Conservation (phyloP, 257 asterid genomes). For the Solanum clarkiae region DNA sequence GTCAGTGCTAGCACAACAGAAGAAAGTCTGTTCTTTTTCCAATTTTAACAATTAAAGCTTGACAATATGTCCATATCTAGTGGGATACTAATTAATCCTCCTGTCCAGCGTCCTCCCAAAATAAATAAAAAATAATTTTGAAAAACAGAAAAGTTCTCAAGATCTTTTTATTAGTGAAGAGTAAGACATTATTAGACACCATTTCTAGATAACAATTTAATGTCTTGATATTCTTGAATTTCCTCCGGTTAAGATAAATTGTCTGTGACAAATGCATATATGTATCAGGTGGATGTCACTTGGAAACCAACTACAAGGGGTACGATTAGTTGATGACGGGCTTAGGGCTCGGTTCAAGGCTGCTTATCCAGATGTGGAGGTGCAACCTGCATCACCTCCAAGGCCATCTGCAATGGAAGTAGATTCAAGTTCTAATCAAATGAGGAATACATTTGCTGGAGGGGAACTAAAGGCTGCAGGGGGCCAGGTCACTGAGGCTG, state of each 20-base stretch:
- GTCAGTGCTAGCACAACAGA: background rate
- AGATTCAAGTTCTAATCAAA: constrained; percentile 33
- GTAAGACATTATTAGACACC: background rate
- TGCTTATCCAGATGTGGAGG: constrained; percentile 86
- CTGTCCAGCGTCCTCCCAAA: background rate
- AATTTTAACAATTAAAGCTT: background rate
- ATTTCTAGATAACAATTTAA: background rate
- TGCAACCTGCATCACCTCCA: constrained; percentile 92
- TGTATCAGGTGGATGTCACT: constrained; percentile 80
- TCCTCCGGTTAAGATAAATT: background rate
- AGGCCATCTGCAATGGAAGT: constrained; percentile 70
- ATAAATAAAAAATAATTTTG: background rate
- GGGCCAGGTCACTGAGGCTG: constrained; percentile 15
- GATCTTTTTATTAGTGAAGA: background rate
- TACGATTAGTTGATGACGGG: constrained; percentile 81
- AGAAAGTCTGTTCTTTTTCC: background rate
- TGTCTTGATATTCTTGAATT: background rate
- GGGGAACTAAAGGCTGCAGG: constrained; percentile 25
- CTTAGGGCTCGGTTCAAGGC: constrained; percentile 96
- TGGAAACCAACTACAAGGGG: constrained; percentile 92
- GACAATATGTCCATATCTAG: background rate
- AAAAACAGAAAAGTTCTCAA: background rate
- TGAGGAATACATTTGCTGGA: constrained; percentile 20
- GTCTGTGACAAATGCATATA: background rate
- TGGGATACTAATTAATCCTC: background rate